These are phyloP conservation scores for Fusarium protoensiforme DNA, from an alignment of 2,329 filamentous ascomycete species.

Conservation along the genomic window DNA sequence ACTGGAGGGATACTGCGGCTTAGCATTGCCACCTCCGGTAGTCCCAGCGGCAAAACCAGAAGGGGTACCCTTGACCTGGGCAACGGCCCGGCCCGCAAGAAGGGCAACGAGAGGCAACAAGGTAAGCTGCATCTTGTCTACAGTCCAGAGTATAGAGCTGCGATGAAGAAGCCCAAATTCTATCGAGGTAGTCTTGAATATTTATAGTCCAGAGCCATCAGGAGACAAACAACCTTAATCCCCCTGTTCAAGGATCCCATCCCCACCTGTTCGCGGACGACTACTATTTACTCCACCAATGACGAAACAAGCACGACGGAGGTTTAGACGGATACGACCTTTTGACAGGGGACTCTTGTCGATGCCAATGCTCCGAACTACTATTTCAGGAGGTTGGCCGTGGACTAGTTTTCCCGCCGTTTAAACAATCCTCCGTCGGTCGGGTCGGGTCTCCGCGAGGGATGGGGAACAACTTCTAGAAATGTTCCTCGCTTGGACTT, in stretches of 20 bases:
- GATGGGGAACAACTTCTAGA: not conserved
- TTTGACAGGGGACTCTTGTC: not conserved
- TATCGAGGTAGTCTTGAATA: not conserved
- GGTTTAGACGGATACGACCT: not conserved
- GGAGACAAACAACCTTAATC: not conserved
- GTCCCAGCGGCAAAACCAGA: constrained; percentile 60
- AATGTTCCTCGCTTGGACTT: not conserved
- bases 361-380: not conserved
- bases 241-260: not conserved
- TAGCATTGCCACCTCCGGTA: constrained; percentile 69
- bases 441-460: not conserved
- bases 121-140: constrained; percentile 12
- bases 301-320: not conserved
- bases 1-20: constrained; percentile 62
- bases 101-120: not conserved
- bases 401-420: not conserved
- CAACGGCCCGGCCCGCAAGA: not conserved
- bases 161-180: not conserved
- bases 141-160: not conserved
- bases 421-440: not conserved
- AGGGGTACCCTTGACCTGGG: constrained; percentile 48
- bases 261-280: not conserved
- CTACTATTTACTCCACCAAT: constrained; percentile 1
- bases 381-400: not conserved
- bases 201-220: not conserved